phyloP scores from a whole-genome alignment of 768 basidiomycete species.

The Russula sp. region DNA sequence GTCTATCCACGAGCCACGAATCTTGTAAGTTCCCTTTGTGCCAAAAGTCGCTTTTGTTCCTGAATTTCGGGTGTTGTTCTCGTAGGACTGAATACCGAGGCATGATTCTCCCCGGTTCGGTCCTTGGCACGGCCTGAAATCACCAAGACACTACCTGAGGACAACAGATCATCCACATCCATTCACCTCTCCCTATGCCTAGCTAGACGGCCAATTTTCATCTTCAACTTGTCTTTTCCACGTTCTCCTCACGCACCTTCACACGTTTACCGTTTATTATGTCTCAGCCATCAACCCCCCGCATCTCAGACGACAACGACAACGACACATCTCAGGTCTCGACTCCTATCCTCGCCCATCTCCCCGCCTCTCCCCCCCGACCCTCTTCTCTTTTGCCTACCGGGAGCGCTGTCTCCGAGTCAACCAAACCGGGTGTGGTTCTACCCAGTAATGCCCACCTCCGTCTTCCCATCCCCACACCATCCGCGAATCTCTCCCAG shows the following conservation, averaged over 20 bases:
- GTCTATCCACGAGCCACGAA: background rate
- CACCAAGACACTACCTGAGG: slow-evolving; percentile 13
- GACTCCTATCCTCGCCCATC: slow-evolving; percentile 23
- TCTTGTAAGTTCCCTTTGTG: slow-evolving; percentile 12
- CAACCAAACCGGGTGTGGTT: background rate
- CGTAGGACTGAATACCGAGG: background rate
- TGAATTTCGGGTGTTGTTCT: background rate
- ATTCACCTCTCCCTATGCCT: slow-evolving; percentile 11
- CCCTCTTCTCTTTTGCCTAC: slow-evolving; percentile 6
- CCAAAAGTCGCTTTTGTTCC: background rate
- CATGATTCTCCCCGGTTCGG: slow-evolving; percentile 6
- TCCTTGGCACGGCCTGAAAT: slow-evolving; percentile 13
- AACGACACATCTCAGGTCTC: slow-evolving; percentile 29
- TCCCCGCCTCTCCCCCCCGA: slow-evolving; percentile 6
- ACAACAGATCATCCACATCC: slow-evolving; percentile 12
- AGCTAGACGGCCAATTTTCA: slow-evolving; percentile 17
- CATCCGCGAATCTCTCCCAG: slow-evolving; percentile 30
- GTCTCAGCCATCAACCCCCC: slow-evolving; percentile 19
- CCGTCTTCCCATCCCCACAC: slow-evolving; percentile 31
- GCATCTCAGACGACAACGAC: slow-evolving; percentile 26
- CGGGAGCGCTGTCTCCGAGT: background rate
- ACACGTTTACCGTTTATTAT: slow-evolving; percentile 12
- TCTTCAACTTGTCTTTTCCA: slow-evolving; percentile 8
- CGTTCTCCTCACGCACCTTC: slow-evolving; percentile 10
- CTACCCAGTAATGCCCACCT: slow-evolving; percentile 22